Base-by-base conservation (phyloP, 2,329 filamentous ascomycete genomes). In the Cordyceps fumosorosea region DNA sequence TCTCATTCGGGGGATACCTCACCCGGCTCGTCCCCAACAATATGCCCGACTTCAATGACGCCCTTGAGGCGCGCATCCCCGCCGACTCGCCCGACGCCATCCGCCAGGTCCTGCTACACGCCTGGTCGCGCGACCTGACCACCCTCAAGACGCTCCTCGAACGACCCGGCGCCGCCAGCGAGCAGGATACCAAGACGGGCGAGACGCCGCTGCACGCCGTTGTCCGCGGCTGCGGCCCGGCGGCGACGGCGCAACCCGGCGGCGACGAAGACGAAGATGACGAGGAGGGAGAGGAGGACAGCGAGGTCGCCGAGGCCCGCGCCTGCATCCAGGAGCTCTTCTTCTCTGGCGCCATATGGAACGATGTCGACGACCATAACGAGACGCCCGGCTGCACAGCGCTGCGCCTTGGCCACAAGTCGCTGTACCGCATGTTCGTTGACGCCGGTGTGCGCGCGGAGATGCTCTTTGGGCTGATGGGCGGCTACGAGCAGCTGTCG, bases 381-480 rank as follows among this genome's bases (percentile, higher is more conserved):
- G 93, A 98, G 80, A 98, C 95, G 3, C 92, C 95, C 0, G 95
- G 92, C 8, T 98, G 93, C 73, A 78, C 97, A 50, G 95, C 95
- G 10, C 80, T 81, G 63, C 78, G 85, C 29, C 72, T 97, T 26
- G 88, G 89, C 0, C 78, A 90, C 68, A 81, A 76, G 60, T 82
- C 85, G 56, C 76, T 97, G 42, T 98, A 99, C 72, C 84, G 89
- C 47, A 75, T 92, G 62, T 90, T 93, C 72, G 89, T 98, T 8
- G 90, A 93, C 71, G 93, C 93, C 2, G 95, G 95, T 18, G 90
- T 96, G 61, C 83, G 93, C 57, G 93, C 93, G 0, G 95, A 98
- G 80, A 78, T 98, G 73, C 77, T 99, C 20, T 84, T 98, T 69
- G 89, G 87, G 65, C 77, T 95, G 53, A 78, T 98, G 71, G 91